A percentile compares a stretch with the other conserved stretches of the same genome.
Evolutionary conservation across 1,139 yeast species (phyloP).

Genomic region (Petasospora fabianii): DNA sequence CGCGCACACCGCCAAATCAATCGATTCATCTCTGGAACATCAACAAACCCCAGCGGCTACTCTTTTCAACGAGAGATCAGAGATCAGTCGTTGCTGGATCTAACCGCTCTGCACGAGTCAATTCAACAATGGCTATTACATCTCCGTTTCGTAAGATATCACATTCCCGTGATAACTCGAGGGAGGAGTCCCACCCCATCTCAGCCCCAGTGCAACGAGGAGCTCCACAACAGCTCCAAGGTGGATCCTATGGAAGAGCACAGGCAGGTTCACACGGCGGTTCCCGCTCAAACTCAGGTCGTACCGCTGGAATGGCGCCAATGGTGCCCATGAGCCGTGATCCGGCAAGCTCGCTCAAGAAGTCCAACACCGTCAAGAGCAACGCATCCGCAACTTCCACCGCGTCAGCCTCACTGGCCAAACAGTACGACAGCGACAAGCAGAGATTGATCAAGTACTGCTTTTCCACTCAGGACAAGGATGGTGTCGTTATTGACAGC

Average conservation of each 20-base stretch:
- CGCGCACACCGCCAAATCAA: too few relatives aligned
- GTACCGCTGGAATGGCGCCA: neutral
- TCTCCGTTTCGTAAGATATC: conserved; percentile 1
- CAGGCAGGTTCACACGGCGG: neutral
- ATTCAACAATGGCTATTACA: conserved; percentile 1
- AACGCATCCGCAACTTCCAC: conserved; percentile 23
- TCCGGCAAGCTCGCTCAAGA: conserved; percentile 4
- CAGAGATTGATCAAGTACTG: conserved; percentile 40
- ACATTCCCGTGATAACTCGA: neutral
- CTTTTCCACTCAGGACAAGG: conserved; percentile 38
- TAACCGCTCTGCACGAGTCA: too few relatives aligned
- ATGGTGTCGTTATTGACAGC: conserved; percentile 40
- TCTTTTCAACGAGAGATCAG: too few relatives aligned
- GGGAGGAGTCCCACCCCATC: neutral
- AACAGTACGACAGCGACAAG: conserved; percentile 49
- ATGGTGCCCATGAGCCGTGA: neutral
- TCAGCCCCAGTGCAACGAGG: neutral
- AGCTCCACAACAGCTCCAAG: conserved; percentile 2
- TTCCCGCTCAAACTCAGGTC: neutral
- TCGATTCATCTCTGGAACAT: too few relatives aligned
- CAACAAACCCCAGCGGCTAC: too few relatives aligned
- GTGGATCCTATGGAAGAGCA: neutral
- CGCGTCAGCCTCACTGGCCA: conserved; percentile 37
- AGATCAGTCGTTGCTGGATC: too few relatives aligned
- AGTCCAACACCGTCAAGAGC: conserved; percentile 15